Percentiles rank a stretch among this genome's conserved stretches.
phyloP scores from a whole-genome alignment of 345 rosid species.

The Orychophragmus violaceus region DNA sequence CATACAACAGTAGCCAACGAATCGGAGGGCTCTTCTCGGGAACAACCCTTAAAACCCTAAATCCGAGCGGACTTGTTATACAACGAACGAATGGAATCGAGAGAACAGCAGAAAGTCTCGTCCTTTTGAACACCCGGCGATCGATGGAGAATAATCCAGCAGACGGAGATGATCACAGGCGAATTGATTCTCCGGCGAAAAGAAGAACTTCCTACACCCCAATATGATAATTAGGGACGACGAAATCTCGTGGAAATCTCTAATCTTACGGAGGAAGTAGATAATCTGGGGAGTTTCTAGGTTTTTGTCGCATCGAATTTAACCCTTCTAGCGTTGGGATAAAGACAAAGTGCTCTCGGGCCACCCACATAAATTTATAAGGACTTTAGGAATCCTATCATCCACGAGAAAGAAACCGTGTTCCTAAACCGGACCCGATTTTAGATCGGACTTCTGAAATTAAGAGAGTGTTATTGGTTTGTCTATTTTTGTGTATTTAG shows the following conservation, averaged over 20 bases:
- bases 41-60: conserved; percentile 27
- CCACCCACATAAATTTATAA: conserved; percentile 19
- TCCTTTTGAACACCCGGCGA: conserved; percentile 16
- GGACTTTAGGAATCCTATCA: neutral
- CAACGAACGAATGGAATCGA: conserved; percentile 13
- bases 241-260: neutral
- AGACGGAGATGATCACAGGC: neutral
- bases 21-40: neutral
- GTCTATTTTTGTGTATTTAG: no score
- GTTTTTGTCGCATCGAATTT: conserved; percentile 7
- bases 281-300: conserved; percentile 15
- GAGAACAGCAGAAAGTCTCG: conserved; percentile 5
- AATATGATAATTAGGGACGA: neutral
- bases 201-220: neutral
- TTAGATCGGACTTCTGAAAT: neutral
- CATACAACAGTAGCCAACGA: conserved; percentile 25
- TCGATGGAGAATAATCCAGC: neutral
- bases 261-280: neutral
- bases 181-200: neutral
- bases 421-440: conserved; percentile 1
- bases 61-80: conserved; percentile 14
- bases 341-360: neutral
- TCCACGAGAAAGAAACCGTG: conserved; percentile 4
- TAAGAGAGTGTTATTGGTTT: no score
- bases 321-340: conserved; percentile 6